Base-by-base conservation (phyloP, 2,329 filamentous ascomycete species). In the Neonectria hederae region DNA sequence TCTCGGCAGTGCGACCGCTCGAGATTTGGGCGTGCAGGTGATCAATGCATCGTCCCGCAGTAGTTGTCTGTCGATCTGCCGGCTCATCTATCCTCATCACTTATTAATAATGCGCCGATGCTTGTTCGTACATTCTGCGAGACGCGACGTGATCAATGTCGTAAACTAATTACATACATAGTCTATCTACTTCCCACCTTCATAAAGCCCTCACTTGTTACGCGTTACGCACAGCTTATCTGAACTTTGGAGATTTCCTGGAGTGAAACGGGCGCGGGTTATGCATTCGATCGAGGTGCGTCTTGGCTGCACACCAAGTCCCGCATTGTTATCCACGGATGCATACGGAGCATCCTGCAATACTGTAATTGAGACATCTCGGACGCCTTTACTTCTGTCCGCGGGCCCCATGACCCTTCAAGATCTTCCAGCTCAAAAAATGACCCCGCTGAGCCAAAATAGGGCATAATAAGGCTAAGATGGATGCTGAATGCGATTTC, bases 401-500 rank as follows among this genome's bases (percentile, higher is more conserved):
- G 26, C 26, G 10, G n/a, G 14, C 28, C 40, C 40, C 54, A 32
- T 28, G 26, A 45, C 24, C 19, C 35, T n/a, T 52, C 21, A 21
- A 19, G 38, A 60, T 46, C 49, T 54, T 32, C 49, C 46, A 43
- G 53, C 32, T 43, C 43, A 28, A 26, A 22, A 42, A 52, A 24
- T 28, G 21, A 24, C 49, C 51, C 61, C 61, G 60, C 56, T 43
- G 55, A 28, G 22, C 26, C 32, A 26, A 32, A 51, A 28, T 26
- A 53, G 28, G 59, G 46, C 57, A 42, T 35, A 26, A 38, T 53
- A 40, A 24, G 61, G 4, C 49, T 53, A 60, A 55, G 55, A 56
- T 40, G 48, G 54, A 58, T 57, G 51, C 38, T 42, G 30, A 56
- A 52, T 49, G 28, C 57, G 56, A 56, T 64, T 60, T 45, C 59